Conservation (phyloP, 306 rosid species). For the Astragalus glycyphyllos region DNA sequence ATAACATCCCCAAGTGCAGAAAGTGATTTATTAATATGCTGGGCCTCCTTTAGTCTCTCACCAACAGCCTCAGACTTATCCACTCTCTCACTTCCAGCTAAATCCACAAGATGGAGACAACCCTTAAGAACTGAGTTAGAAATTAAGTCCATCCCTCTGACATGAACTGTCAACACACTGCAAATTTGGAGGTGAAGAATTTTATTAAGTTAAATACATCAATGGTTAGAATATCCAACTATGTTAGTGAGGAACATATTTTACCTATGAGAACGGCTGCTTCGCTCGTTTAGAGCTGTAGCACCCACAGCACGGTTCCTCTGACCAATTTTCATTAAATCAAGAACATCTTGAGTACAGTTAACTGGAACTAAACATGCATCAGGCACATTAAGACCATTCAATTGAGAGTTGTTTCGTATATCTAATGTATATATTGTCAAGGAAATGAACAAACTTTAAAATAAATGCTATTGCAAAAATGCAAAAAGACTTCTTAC, state of each 20-base stretch:
- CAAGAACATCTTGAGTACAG: slow-evolving; percentile 90
- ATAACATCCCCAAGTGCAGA: slow-evolving; percentile 99
- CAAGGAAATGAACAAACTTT: slow-evolving; percentile 51
- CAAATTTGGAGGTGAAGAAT: slow-evolving; percentile 44
- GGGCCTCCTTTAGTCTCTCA: slow-evolving; percentile 96
- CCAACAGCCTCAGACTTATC: slow-evolving; percentile 97
- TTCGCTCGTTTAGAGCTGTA: slow-evolving; percentile 92
- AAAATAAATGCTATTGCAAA: slow-evolving; percentile 32
- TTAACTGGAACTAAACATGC: slow-evolving; percentile 87
- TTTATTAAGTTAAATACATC: slow-evolving; percentile 6
- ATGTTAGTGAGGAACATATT: slow-evolving; percentile 20
- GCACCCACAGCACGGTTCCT: slow-evolving; percentile 93
- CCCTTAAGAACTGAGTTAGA: slow-evolving; percentile 81
- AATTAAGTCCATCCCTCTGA: slow-evolving; percentile 76
- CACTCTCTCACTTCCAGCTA: slow-evolving; percentile 98
- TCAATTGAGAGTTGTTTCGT: slow-evolving; percentile 92
- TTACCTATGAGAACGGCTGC: slow-evolving; percentile 98
- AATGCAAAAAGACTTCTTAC: not conserved
- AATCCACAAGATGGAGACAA: slow-evolving; percentile 95
- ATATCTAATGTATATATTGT: slow-evolving; percentile 79
- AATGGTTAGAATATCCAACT: slow-evolving; percentile 14
- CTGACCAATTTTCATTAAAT: slow-evolving; percentile 88
- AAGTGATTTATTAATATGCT: slow-evolving; percentile 90
- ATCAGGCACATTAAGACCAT: slow-evolving; percentile 97
- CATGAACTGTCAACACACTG: slow-evolving; percentile 92